phyloP scores from a whole-genome alignment of 2,329 filamentous ascomycete genomes.

The Fonsecaea multimorphosa region DNA sequence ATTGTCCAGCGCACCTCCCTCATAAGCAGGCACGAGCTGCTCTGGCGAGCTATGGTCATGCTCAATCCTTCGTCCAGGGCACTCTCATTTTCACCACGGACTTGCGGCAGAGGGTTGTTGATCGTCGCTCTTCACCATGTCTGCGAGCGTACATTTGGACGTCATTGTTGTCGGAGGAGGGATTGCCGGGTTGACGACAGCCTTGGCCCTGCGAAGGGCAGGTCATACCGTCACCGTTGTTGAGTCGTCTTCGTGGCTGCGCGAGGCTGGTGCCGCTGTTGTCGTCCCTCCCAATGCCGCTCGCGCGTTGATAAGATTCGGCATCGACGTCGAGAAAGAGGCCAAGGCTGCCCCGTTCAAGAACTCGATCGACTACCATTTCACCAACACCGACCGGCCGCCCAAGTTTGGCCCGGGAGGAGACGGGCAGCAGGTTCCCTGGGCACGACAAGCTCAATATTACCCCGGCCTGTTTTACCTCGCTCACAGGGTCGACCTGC shows the following conservation, averaged over 20 bases:
- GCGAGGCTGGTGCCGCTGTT: slow-evolving; percentile 44
- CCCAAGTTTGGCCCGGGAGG: slow-evolving; percentile 8
- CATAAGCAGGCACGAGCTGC: neutral
- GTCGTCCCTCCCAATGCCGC: slow-evolving; percentile 42
- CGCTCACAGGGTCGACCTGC: slow-evolving; percentile 46
- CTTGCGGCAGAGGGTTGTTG: neutral
- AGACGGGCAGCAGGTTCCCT: neutral
- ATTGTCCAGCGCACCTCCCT: neutral
- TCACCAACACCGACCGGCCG: slow-evolving; percentile 13
- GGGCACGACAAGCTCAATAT: neutral
- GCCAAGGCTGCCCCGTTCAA: slow-evolving; percentile 11
- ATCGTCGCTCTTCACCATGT: neutral
- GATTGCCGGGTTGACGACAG: slow-evolving; percentile 45
- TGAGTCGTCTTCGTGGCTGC: slow-evolving; percentile 41
- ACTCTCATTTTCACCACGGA: no score
- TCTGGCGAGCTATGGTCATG: neutral
- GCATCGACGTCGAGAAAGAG: slow-evolving; percentile 31
- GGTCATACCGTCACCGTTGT: slow-evolving; percentile 56
- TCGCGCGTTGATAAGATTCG: slow-evolving; percentile 38
- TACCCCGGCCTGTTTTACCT: slow-evolving; percentile 22
- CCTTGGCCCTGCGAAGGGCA: slow-evolving; percentile 60
- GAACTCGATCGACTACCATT: slow-evolving; percentile 14
- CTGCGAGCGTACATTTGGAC: slow-evolving; percentile 1
- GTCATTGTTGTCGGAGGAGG: slow-evolving; percentile 43
- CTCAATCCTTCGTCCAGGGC: neutral